Percentiles rank a stretch among this genome's conserved stretches.
phyloP scores from a whole-genome alignment of 495 filamentous ascomycete genomes.

The Talaromyces ruber region DNA sequence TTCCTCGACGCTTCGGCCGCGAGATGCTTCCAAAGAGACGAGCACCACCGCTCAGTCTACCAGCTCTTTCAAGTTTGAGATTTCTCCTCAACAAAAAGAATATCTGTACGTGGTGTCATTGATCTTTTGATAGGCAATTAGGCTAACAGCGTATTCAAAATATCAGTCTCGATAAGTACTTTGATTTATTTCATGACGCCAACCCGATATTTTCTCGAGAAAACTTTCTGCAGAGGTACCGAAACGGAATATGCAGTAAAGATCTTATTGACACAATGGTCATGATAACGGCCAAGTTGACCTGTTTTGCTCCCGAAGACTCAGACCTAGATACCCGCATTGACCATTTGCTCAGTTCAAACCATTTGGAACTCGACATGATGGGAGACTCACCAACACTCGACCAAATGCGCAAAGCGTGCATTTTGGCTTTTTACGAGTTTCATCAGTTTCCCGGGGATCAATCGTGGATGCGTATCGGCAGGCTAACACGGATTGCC shows the following conservation, averaged over 20 bases:
- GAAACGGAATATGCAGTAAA: neutral
- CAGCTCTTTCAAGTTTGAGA: neutral
- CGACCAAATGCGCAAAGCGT: neutral
- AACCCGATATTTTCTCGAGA: neutral
- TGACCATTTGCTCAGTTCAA: neutral
- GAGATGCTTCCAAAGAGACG: neutral
- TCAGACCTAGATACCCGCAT: neutral
- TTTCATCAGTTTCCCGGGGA: neutral
- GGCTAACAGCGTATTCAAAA: neutral
- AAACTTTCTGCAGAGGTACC: neutral
- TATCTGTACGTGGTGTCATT: neutral
- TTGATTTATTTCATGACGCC: neutral
- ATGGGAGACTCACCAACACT: neutral
- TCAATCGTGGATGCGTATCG: slow-evolving; percentile 2
- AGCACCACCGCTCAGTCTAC: neutral
- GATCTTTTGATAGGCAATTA: neutral
- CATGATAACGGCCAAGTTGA: neutral
- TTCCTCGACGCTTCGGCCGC: neutral
- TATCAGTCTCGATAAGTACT: neutral
- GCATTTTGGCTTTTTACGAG: neutral
- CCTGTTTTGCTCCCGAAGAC: neutral
- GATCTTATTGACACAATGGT: neutral
- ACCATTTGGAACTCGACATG: neutral
- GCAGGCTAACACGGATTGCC: neutral
- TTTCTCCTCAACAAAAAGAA: neutral